A percentile compares a stretch with the other conserved stretches of the same genome.
phyloP scores from a whole-genome alignment of 345 rosid genomes.

The Noccaea bulbosa region DNA sequence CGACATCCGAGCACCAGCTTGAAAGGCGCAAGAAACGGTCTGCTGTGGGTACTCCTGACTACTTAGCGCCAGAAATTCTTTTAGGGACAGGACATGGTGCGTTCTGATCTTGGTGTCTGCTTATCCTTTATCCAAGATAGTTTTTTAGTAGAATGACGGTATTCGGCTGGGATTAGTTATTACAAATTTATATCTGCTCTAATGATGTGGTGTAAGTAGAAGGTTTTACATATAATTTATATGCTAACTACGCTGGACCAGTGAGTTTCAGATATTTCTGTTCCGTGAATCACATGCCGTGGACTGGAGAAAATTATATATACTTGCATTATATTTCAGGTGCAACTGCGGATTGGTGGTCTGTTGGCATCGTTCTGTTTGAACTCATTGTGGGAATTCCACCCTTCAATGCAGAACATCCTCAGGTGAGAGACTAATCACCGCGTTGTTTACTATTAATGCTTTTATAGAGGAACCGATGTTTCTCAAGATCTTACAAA shows the following conservation, averaged over 20 bases:
- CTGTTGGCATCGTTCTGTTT: slow-evolving; percentile 92
- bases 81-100: slow-evolving; percentile 99
- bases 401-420: slow-evolving; percentile 90
- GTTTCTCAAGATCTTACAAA: slow-evolving; percentile 25
- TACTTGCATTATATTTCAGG: slow-evolving; percentile 54
- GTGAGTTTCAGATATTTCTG: slow-evolving; percentile 21
- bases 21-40: slow-evolving; percentile 89
- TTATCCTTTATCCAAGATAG: slow-evolving; percentile 3
- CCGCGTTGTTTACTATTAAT: slow-evolving; percentile 23
- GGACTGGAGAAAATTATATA: background rate
- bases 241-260: slow-evolving; percentile 6
- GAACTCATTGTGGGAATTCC: slow-evolving; percentile 98
- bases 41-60: slow-evolving; percentile 99
- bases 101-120: slow-evolving; percentile 44
- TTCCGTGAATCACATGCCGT: slow-evolving; percentile 24
- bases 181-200: background rate
- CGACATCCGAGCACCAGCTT: slow-evolving; percentile 64
- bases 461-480: slow-evolving; percentile 11
- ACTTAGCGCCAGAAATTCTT: slow-evolving; percentile 99
- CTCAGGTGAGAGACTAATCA: slow-evolving; percentile 43
- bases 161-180: slow-evolving; percentile 19
- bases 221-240: slow-evolving; percentile 1
- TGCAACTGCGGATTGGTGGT: slow-evolving; percentile 99
- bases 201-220: slow-evolving; percentile 14
- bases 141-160: slow-evolving; percentile 19